A percentile compares a stretch with the other conserved stretches of the same genome.
Evolutionary conservation across 306 rosid genomes (phyloP).

Genomic region (Astragalus membranaceus): DNA sequence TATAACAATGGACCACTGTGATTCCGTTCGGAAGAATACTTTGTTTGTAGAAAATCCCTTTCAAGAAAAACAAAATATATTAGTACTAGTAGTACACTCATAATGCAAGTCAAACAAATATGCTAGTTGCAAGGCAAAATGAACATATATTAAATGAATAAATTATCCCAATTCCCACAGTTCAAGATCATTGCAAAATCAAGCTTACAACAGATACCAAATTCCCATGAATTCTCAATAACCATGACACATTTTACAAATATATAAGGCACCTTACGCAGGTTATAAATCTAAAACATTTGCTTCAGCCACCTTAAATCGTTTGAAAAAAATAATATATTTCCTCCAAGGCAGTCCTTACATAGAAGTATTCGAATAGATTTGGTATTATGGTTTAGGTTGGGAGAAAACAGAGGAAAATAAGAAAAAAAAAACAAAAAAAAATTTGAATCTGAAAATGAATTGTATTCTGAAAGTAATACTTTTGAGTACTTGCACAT

Average conservation of each 20-base stretch:
- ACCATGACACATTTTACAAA: background rate
- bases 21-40: constrained; percentile 53
- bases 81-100: background rate
- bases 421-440: no score
- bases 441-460: no score
- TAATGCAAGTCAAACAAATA: background rate
- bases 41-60: constrained; percentile 79
- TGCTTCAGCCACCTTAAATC: background rate
- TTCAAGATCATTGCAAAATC: background rate
- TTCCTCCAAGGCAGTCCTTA: background rate
- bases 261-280: background rate
- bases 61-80: constrained; percentile 25
- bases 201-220: constrained; percentile 1
- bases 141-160: background rate
- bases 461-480: no score
- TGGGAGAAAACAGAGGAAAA: no score
- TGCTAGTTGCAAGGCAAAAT: constrained; percentile 3
- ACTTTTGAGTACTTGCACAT: no score
- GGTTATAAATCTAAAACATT: background rate
- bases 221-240: constrained; percentile 8
- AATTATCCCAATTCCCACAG: constrained; percentile 5
- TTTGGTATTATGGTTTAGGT: no score
- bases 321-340: background rate
- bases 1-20: constrained; percentile 75
- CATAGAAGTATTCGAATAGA: background rate